Evolutionary conservation across 2,329 filamentous ascomycete species (phyloP).

Genomic region (Venturia oleaginea): DNA sequence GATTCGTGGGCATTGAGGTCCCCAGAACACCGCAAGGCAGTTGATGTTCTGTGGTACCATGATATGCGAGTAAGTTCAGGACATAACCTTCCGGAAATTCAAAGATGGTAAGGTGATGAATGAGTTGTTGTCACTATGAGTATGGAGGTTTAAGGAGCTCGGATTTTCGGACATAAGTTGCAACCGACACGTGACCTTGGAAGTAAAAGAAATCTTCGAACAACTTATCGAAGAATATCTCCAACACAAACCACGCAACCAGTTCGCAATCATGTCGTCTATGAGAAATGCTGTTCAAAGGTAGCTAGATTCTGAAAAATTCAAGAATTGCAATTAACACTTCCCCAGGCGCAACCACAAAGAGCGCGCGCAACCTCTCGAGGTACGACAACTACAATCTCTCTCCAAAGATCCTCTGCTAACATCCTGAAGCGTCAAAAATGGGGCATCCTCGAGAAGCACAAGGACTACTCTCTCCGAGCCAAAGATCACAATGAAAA

Average conservation of each 20-base stretch:
- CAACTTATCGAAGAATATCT: neutral
- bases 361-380: conserved; percentile 78
- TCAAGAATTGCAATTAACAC: neutral
- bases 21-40: neutral
- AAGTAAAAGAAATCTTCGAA: neutral
- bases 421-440: conserved; percentile 50
- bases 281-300: conserved; percentile 58
- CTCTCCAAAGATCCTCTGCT: neutral
- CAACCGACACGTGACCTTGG: neutral
- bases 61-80: neutral
- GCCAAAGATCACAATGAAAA: conserved; percentile 56
- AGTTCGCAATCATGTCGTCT: conserved; percentile 40
- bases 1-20: neutral
- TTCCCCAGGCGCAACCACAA: conserved; percentile 70
- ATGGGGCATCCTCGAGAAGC: conserved; percentile 90
- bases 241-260: neutral
- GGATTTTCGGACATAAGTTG: neutral
- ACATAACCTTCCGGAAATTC: neutral
- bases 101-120: neutral
- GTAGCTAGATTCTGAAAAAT: neutral
- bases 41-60: neutral
- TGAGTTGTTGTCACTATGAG: neutral
- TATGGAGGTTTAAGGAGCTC: neutral
- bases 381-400: conserved; percentile 25
- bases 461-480: conserved; percentile 68